These are phyloP conservation scores for Fonsecaea pedrosoi DNA, from an alignment of 2,329 filamentous ascomycete genomes.

Conservation along the genomic window DNA sequence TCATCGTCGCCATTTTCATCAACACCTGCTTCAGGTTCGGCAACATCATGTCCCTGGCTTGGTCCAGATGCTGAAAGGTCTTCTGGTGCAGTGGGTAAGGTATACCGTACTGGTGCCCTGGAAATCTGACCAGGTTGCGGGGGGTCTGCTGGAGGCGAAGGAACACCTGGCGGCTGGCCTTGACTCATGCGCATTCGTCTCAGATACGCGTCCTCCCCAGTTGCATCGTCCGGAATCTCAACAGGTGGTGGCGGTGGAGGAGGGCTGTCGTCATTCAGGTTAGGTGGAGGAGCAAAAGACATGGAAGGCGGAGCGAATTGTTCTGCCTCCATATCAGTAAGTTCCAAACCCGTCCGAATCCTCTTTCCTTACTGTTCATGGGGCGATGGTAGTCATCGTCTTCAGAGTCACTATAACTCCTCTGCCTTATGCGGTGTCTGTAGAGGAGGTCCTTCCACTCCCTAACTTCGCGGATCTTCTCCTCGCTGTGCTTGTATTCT, in stretches of 20 bases:
- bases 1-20: conserved; percentile 43
- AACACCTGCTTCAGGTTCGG: conserved; percentile 38
- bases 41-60: conserved; percentile 57
- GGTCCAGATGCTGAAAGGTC: conserved; percentile 62
- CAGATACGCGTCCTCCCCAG: conserved; percentile 73
- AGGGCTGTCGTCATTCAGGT: conserved; percentile 40
- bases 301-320: conserved; percentile 59
- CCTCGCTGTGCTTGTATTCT: conserved; percentile 82
- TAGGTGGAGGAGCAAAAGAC: conserved; percentile 60
- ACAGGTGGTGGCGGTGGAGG: conserved; percentile 50
- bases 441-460: conserved; percentile 88
- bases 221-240: conserved; percentile 62
- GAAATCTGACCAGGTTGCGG: conserved; percentile 65
- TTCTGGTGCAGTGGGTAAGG: conserved; percentile 58
- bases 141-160: conserved; percentile 44
- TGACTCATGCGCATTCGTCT: conserved; percentile 66
- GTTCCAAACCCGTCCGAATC: neutral
- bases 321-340: conserved; percentile 43
- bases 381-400: conserved; percentile 55
- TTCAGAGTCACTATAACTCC: conserved; percentile 55
- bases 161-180: conserved; percentile 44
- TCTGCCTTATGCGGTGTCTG: conserved; percentile 66
- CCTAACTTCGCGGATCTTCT: conserved; percentile 76
- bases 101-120: conserved; percentile 78
- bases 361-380: conserved; percentile 53